Conservation (phyloP, 352 stramenopile genomes). For the Globisporangium nunn region DNA sequence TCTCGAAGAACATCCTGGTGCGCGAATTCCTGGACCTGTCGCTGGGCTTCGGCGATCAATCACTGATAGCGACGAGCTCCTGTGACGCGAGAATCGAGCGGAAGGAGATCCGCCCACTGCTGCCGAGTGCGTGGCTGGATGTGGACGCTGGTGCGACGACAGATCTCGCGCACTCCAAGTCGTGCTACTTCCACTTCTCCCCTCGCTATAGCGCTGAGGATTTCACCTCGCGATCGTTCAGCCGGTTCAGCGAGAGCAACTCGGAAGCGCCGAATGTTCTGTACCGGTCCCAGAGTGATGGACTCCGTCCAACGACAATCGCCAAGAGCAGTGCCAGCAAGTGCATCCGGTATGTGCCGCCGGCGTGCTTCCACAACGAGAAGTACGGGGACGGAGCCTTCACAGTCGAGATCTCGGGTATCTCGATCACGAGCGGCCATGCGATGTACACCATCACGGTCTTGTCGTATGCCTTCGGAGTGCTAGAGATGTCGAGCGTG, state of each 20-base stretch:
- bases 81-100: constrained; percentile 67
- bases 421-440: constrained; percentile 34
- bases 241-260: constrained; percentile 21
- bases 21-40: constrained; percentile 67
- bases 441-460: constrained; percentile 65
- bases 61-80: constrained; percentile 55
- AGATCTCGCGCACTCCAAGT: constrained; percentile 19
- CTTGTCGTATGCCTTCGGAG: constrained; percentile 33
- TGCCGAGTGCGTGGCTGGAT: constrained; percentile 64
- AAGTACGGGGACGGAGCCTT: constrained; percentile 46
- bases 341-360: constrained; percentile 59
- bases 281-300: constrained; percentile 15
- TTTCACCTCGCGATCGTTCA: constrained; percentile 15
- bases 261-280: constrained; percentile 12
- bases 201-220: constrained; percentile 15
- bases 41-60: constrained; percentile 38
- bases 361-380: constrained; percentile 38
- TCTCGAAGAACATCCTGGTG: constrained; percentile 54
- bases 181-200: constrained; percentile 21
- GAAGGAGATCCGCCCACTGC: constrained; percentile 27
- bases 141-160: constrained; percentile 18
- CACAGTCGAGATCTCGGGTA: constrained; percentile 60
- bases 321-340: constrained; percentile 12
- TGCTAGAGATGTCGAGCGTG: constrained; percentile 36
- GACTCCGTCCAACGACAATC: constrained; percentile 7